Evolutionary conservation across 2,329 filamentous ascomycete species (phyloP), one percentile per base, ranked within the genome.

Genomic region (Graphilbum fragrans): DNA sequence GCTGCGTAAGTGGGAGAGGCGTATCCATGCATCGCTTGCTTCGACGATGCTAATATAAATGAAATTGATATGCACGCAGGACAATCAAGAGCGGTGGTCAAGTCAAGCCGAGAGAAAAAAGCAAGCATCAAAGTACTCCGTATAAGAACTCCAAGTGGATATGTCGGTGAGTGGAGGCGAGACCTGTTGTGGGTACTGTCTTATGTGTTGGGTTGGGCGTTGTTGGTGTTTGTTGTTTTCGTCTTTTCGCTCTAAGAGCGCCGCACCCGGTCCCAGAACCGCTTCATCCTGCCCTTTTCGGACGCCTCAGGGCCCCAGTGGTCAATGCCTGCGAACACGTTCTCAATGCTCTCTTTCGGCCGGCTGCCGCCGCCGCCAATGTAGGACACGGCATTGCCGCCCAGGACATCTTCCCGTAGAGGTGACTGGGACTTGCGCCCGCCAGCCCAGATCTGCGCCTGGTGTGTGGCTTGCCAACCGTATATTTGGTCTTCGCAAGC

Each of bases 401-500:
- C 27, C 57, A 56, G 3, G 52, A 47, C 27, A 51, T 50, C 44
- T 32, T 45, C 38, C 11, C 35, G 35, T 25, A 38, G 44, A n/a
- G 23, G 43, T 37, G 41, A 50, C 36, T 29, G 49, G n/a, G 36
- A 47, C 21, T 47, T 49, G 22, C 44, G 49, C 47, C 45, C 53
- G 7, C 20, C 16, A 6, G 12, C 48, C 7, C 47, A 48, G 7
- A 50, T 35, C 36, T 51, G 53, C 3, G 52, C 51, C 34, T n/a
- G 69, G 66, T 27, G 50, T n/a, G 43, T 53, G 31, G 52, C 63
- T 52, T 81, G 74, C 77, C 79, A 84, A 34, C 77, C 77, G 52
- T 87, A 85, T 16, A 85, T 69, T 46, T 80, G 70, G 11, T 81
- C 76, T 47, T 90, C 82, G 47, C 80, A 70, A 5, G 80, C 80